Conservation (phyloP, 441 rosid species). For the Gossypium davidsonii region DNA sequence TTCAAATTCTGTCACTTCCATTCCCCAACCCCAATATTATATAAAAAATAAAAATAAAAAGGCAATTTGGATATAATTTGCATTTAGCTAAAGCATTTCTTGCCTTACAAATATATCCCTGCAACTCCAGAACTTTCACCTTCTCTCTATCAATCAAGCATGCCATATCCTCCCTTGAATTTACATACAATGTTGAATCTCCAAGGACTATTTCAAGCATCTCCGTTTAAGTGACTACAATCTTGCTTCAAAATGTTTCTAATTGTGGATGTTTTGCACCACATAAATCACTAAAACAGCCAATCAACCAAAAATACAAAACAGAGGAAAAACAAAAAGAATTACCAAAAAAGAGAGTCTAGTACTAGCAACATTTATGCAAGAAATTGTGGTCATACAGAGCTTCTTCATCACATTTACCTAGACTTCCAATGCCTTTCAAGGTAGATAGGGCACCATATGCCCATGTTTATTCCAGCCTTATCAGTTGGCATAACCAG, state of each 20-base stretch:
- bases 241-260: background rate
- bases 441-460: background rate
- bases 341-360: background rate
- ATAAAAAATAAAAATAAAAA: background rate
- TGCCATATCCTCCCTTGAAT: background rate
- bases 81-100: background rate
- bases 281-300: background rate
- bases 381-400: background rate
- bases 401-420: background rate
- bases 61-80: background rate
- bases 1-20: too few species aligned
- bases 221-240: background rate
- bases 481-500: background rate
- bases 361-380: background rate
- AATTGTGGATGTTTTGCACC: background rate
- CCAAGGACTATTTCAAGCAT: background rate
- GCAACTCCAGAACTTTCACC: background rate
- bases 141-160: background rate
- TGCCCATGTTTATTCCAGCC: background rate
- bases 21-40: too few species aligned
- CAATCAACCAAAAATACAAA: background rate
- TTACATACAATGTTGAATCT: background rate
- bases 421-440: background rate
- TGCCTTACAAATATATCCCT: background rate
- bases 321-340: background rate